Evolutionary conservation across 2,329 filamentous ascomycete species (phyloP), one percentile per base, ranked within the genome.

Genomic region (Dryadomyces quercivorus): DNA sequence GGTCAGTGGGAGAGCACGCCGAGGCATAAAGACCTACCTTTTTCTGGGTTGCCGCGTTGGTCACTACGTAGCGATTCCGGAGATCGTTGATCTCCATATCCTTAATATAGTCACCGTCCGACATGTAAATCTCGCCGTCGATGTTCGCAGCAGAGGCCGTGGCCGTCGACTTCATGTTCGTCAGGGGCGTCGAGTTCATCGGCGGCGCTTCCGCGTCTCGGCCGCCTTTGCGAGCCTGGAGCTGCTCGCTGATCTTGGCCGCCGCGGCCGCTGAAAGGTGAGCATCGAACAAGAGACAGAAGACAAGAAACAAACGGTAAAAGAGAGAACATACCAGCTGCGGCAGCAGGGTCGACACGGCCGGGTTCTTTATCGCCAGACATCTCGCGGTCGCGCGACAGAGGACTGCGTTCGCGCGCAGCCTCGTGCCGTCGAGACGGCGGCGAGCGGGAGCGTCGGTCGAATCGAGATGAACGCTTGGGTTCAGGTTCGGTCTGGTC

Each of bases 51-150:
- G 89, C 87, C 65, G 91, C 90, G 76, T 96, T 97, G 60, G 92
- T 98, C 74, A 98, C 79, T 69, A 91, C 86, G 71, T 98, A 98
- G 63, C 92, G 88, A 69, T 97, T 98, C 60, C 92, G 86, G 65
- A 97, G 74, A 71, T 97, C 92, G 70, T 98, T 98, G 75, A 98
- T 89, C 75, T 97, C 93, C 66, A 98, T 95, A 66, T 98, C 93
- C 71, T 94, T 93, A 72, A 98, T 97, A 69, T 88, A 97, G 72
- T 98, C 93, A 64, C 93, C 93, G 67, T 97, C 93, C 58, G 91
- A 86, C 63, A 95, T 86, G 67, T 97, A 97, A 68, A 95, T 86
- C 64, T 94, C 89, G 63, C 85, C 83, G 64, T 92, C 89, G 68
- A 94, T 78, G 58, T 81, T 81, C 44, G 75, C 75, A 20, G 72